These are phyloP conservation scores for Dorcoceras hygrometricum DNA, from an alignment of 257 asterid genomes.

Conservation along the genomic window DNA sequence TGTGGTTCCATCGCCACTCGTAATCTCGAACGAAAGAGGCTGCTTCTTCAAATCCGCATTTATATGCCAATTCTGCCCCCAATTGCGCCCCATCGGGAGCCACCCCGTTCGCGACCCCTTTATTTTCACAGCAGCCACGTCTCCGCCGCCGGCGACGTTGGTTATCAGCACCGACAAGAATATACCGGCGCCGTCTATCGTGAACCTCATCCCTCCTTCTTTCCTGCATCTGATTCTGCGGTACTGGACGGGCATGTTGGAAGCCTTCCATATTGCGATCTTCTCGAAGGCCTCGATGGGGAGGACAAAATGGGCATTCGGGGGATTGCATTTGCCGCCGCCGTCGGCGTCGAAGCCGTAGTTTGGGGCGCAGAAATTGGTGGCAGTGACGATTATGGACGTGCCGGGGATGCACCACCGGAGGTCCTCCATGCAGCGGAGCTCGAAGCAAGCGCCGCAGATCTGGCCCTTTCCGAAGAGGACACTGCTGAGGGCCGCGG, in stretches of 20 bases:
- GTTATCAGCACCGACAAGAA: conserved; percentile 57
- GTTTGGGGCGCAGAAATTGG: conserved; percentile 95
- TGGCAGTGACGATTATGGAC: conserved; percentile 81
- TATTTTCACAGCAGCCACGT: conserved; percentile 54
- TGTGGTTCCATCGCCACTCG: conserved; percentile 50
- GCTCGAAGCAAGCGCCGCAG: conserved; percentile 96
- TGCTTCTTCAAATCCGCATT: conserved; percentile 55
- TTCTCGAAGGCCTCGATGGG: conserved; percentile 91
- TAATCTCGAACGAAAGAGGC: conserved; percentile 60
- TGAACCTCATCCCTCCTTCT: conserved; percentile 67
- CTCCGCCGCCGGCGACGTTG: conserved; percentile 64
- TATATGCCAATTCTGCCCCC: conserved; percentile 75
- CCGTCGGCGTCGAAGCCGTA: conserved; percentile 69
- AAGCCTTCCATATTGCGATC: conserved; percentile 95
- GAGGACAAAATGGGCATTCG: conserved; percentile 86
- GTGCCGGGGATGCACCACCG: conserved; percentile 98
- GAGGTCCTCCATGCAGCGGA: conserved; percentile 83
- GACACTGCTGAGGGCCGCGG: conserved; percentile 85
- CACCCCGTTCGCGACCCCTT: conserved; percentile 70
- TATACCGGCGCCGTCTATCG: conserved; percentile 46
- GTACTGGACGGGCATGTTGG: conserved; percentile 84
- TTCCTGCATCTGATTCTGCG: conserved; percentile 61
- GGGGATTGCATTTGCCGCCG: conserved; percentile 94
- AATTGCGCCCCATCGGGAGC: conserved; percentile 70
- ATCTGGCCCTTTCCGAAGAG: conserved; percentile 86